Conservation (phyloP, 768 basidiomycete genomes). For the Boletus tomentosulus region DNA sequence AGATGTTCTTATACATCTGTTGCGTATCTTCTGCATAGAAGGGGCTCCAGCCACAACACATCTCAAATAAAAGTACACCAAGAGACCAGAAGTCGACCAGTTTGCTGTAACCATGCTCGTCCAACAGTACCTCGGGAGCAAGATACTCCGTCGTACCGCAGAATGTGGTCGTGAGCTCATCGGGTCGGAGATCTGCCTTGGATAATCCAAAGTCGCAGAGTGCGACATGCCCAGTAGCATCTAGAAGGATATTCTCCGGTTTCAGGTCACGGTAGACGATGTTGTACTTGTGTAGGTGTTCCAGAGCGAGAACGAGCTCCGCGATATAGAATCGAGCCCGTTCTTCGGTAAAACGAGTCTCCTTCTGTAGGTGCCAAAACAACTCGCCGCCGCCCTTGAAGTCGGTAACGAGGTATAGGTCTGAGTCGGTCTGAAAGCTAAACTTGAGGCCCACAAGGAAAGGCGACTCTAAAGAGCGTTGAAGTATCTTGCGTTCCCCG, state of each 20-base stretch:
- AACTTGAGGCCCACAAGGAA: constrained; percentile 99
- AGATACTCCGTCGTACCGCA: constrained; percentile 99
- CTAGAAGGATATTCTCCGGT: constrained; percentile 97
- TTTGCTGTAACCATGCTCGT: constrained; percentile 97
- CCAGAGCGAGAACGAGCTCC: constrained; percentile 89
- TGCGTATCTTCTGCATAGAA: constrained; percentile 99
- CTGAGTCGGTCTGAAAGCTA: constrained; percentile 93
- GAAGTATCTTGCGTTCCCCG: constrained; percentile 97
- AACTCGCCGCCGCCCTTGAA: constrained; percentile 98
- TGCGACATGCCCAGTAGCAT: constrained; percentile 97
- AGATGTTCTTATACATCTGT: constrained; percentile 99
- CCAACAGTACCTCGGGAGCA: constrained; percentile 96
- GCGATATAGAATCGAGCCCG: constrained; percentile 95
- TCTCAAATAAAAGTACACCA: constrained; percentile 95
- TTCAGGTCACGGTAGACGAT: constrained; percentile 97
- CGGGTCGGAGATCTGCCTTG: constrained; percentile 88
- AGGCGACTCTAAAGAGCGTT: constrained; percentile 86
- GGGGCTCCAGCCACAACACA: constrained; percentile 99
- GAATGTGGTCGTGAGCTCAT: constrained; percentile 98
- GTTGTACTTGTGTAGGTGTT: constrained; percentile 96
- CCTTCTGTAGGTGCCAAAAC: constrained; percentile 97
- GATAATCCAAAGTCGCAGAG: constrained; percentile 98
- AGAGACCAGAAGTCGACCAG: constrained; percentile 98
- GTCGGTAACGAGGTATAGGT: constrained; percentile 95
- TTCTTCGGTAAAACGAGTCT: constrained; percentile 91